Conservation (phyloP, 2,329 filamentous ascomycete species). For the Dactylellina sp. region DNA sequence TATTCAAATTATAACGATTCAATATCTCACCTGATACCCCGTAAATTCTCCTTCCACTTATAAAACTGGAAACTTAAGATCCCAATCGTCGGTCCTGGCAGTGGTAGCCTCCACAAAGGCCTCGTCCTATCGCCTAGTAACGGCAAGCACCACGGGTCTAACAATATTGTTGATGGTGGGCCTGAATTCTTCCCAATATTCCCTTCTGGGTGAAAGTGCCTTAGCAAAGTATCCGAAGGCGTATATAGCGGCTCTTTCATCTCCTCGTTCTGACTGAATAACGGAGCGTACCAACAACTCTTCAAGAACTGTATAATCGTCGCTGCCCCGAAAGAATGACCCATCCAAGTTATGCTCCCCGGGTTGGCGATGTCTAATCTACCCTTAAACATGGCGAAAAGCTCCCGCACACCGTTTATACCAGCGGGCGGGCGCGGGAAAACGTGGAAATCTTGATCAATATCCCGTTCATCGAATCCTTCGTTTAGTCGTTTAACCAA, state of each 20-base stretch:
- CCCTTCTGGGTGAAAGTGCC: constrained; percentile 39
- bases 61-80: constrained; percentile 73
- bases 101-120: constrained; percentile 76
- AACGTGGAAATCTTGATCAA: constrained; percentile 11
- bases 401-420: constrained; percentile 59
- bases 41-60: constrained; percentile 80
- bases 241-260: constrained; percentile 47
- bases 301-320: constrained; percentile 80
- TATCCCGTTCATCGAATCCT: constrained; percentile 63
- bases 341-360: constrained; percentile 78
- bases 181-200: constrained; percentile 67
- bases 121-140: constrained; percentile 65
- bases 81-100: constrained; percentile 67
- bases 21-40: constrained; percentile 72
- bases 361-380: constrained; percentile 76
- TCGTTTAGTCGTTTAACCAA: constrained; percentile 75
- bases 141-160: constrained; percentile 70
- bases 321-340: constrained; percentile 86
- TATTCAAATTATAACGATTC: neutral
- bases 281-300: constrained; percentile 74
- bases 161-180: constrained; percentile 73
- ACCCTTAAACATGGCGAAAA: constrained; percentile 72
- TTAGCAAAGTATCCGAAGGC: constrained; percentile 28
- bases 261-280: constrained; percentile 11
- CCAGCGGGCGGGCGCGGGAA: neutral